These are phyloP conservation scores for Pyrus pyrifolia DNA, from an alignment of 306 rosid genomes.

Conservation along the genomic window DNA sequence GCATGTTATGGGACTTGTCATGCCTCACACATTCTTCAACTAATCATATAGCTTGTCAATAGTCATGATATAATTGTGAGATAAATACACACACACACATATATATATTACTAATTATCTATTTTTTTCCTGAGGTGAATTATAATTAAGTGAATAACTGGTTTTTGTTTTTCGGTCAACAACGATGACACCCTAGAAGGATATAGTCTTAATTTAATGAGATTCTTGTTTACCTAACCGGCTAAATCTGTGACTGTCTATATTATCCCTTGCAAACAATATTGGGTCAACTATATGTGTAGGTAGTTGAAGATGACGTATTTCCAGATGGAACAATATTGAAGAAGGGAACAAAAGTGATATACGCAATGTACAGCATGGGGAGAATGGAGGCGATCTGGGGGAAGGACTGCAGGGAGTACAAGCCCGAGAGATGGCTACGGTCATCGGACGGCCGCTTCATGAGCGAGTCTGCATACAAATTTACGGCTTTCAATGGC, in stretches of 20 bases:
- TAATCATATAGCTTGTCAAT: background rate
- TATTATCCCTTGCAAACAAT: background rate
- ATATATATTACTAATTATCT: too few species aligned
- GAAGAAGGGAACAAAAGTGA: conserved; percentile 74
- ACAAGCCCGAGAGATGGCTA: conserved; percentile 83
- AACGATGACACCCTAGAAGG: background rate
- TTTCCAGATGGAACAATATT: conserved; percentile 73
- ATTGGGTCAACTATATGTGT: background rate
- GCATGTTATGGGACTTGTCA: background rate
- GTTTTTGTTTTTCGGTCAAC: background rate
- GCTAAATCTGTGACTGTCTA: background rate
- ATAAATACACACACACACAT: too few species aligned
- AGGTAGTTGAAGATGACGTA: conserved; percentile 63
- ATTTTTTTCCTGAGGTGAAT: too few species aligned
- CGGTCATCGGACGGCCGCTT: conserved; percentile 42
- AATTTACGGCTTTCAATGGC: conserved; percentile 84
- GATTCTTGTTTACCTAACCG: background rate
- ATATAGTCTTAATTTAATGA: background rate
- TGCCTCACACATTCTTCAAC: background rate
- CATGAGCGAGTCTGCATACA: conserved; percentile 80
- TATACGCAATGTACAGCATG: conserved; percentile 78
- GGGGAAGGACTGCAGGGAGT: conserved; percentile 76
- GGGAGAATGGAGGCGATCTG: conserved; percentile 80
- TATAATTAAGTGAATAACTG: too few species aligned
- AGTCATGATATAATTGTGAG: background rate